These are phyloP conservation scores for Colletotrichum cuscutae DNA, from an alignment of 2,329 filamentous ascomycete genomes.

Conservation along the genomic window DNA sequence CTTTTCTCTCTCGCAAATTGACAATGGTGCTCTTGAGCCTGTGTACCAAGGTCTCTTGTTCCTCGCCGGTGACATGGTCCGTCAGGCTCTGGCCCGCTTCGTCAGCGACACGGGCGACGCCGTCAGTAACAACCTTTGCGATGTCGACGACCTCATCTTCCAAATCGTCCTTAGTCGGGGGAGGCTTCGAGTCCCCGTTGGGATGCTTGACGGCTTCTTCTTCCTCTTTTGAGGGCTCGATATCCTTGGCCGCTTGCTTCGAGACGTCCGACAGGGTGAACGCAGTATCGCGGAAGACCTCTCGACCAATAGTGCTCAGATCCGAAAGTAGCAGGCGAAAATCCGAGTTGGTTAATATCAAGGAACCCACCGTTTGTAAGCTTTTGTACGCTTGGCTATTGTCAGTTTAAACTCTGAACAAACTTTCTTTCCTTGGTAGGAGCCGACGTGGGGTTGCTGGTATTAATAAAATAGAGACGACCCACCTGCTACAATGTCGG, in stretches of 20 bases:
- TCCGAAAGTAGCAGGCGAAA: slow-evolving; percentile 90
- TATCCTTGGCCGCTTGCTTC: slow-evolving; percentile 75
- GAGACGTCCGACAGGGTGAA: slow-evolving; percentile 82
- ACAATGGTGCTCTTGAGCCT: slow-evolving; percentile 81
- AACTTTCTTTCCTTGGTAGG: slow-evolving; percentile 1
- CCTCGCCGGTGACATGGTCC: slow-evolving; percentile 77
- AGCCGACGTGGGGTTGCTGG: background rate
- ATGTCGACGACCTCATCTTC: slow-evolving; percentile 66
- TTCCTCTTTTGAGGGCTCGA: slow-evolving; percentile 75
- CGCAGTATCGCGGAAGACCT: slow-evolving; percentile 89
- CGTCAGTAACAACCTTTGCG: slow-evolving; percentile 63
- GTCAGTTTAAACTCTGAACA: slow-evolving; percentile 37
- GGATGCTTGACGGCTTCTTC: slow-evolving; percentile 60
- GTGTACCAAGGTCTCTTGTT: slow-evolving; percentile 77
- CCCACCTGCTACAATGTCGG: slow-evolving; percentile 77
- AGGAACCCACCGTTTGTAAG: slow-evolving; percentile 81
- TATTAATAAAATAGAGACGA: slow-evolving; percentile 18
- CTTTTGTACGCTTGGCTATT: slow-evolving; percentile 75
- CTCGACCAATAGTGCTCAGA: slow-evolving; percentile 78
- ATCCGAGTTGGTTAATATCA: slow-evolving; percentile 90
- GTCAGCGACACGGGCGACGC: slow-evolving; percentile 60
- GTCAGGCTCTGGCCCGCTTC: slow-evolving; percentile 77
- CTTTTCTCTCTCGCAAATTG: slow-evolving; percentile 78
- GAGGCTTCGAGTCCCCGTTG: slow-evolving; percentile 40
- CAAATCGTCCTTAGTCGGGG: slow-evolving; percentile 72